Conservation (phyloP, 2,329 filamentous ascomycete species). For the Neoarthrinium moseri region DNA sequence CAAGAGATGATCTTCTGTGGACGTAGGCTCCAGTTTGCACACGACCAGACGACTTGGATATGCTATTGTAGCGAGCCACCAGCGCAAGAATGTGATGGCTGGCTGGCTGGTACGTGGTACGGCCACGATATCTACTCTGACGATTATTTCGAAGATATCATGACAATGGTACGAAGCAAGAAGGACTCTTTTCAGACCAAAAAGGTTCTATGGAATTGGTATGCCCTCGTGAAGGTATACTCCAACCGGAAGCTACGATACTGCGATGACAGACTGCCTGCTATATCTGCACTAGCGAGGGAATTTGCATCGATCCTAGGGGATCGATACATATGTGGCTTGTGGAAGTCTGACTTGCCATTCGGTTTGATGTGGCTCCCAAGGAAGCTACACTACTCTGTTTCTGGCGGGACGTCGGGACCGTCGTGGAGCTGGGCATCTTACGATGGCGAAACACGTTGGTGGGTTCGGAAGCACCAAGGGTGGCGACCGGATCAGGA, state of each 20-base stretch:
- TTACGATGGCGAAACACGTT: background rate
- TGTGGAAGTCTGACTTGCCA: background rate
- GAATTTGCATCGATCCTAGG: background rate
- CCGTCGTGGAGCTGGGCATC: background rate
- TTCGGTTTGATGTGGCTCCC: background rate
- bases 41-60: constrained; percentile 1
- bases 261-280: background rate
- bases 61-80: background rate
- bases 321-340: constrained; percentile 2
- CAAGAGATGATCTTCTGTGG: constrained; percentile 10
- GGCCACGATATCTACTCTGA: background rate
- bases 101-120: background rate
- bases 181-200: background rate
- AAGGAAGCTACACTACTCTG: background rate
- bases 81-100: background rate
- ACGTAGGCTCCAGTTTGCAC: constrained; percentile 2
- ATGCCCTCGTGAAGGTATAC: background rate
- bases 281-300: constrained; percentile 3
- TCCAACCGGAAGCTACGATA: background rate
- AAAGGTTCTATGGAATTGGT: background rate
- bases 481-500: background rate
- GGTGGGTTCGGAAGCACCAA: background rate
- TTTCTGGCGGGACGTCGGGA: background rate
- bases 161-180: background rate
- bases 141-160: background rate